Conservation (phyloP, 2,329 filamentous ascomycete species). For the Elsinoe necatrix region DNA sequence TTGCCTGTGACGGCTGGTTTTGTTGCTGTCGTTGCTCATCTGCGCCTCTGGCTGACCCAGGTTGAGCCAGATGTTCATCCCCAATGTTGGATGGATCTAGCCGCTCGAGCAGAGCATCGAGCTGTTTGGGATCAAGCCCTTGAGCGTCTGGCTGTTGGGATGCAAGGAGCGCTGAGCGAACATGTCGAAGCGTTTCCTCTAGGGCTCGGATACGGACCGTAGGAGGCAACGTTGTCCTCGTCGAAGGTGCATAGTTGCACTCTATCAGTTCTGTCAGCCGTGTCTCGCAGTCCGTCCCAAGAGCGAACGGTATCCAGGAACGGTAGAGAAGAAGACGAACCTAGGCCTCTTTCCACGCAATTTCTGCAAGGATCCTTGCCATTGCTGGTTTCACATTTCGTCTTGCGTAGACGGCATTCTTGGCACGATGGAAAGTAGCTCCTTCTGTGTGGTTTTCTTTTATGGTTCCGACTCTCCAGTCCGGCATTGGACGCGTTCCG, state of each 20-base stretch:
- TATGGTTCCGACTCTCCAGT: background rate
- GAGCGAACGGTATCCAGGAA: too few relatives aligned
- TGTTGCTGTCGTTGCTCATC: background rate
- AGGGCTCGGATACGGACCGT: slow-evolving; percentile 4
- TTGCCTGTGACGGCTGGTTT: background rate
- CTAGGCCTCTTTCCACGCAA: background rate
- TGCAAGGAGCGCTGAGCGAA: background rate
- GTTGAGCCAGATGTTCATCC: background rate
- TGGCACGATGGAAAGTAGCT: slow-evolving; percentile 9
- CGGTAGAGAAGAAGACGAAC: background rate
- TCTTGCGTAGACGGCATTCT: slow-evolving; percentile 17
- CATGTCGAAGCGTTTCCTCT: slow-evolving; percentile 4
- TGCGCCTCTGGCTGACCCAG: background rate
- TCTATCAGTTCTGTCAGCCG: background rate
- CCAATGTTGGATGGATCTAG: background rate
- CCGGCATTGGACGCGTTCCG: background rate
- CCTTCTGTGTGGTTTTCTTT: background rate
- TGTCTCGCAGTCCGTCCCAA: too few relatives aligned
- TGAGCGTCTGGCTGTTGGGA: background rate
- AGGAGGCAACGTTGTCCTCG: background rate
- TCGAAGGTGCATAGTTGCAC: slow-evolving; percentile 3
- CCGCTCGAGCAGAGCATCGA: background rate
- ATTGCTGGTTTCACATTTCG: slow-evolving; percentile 16
- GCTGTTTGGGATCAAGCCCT: background rate
- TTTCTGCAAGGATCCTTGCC: slow-evolving; percentile 16